Conservation (phyloP, 208 protist genomes). For the Polymyxa betae region DNA sequence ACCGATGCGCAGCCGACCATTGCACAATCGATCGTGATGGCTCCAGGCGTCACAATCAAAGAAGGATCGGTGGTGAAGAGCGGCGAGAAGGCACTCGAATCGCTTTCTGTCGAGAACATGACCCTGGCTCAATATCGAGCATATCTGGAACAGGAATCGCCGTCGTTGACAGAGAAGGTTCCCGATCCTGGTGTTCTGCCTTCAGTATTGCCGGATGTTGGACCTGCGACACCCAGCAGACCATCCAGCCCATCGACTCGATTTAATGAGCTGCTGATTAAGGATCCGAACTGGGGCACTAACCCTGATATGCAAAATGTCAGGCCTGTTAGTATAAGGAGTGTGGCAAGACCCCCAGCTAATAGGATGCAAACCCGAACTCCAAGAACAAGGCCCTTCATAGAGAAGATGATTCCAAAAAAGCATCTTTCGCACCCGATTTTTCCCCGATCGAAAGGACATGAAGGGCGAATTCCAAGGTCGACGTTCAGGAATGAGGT, state of each 20-base stretch:
- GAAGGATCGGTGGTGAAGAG: not conserved
- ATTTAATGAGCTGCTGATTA: conserved; percentile 9
- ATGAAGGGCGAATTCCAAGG: not conserved
- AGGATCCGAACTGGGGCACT: conserved; percentile 40
- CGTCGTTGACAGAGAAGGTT: not conserved
- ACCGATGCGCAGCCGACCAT: conserved; percentile 27
- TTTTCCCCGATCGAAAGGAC: conserved; percentile 11
- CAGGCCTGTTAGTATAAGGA: not conserved
- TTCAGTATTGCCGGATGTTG: not conserved
- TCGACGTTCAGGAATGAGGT: too few species aligned
- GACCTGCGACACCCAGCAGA: not conserved
- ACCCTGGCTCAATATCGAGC: conserved; percentile 23
- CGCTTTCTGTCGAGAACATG: not conserved
- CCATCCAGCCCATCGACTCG: not conserved
- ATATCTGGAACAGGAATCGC: too few species aligned
- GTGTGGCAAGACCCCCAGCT: not conserved
- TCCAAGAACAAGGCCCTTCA: conserved; percentile 11
- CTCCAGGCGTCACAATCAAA: not conserved
- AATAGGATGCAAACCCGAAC: not conserved
- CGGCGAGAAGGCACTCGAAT: not conserved
- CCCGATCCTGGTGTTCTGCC: not conserved
- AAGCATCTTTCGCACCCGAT: conserved; percentile 34
- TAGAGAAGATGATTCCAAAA: not conserved
- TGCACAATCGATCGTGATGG: conserved; percentile 14
- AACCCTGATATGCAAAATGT: not conserved